Conservation (phyloP, 805 yeast species). For the Candida taoyuanica region DNA sequence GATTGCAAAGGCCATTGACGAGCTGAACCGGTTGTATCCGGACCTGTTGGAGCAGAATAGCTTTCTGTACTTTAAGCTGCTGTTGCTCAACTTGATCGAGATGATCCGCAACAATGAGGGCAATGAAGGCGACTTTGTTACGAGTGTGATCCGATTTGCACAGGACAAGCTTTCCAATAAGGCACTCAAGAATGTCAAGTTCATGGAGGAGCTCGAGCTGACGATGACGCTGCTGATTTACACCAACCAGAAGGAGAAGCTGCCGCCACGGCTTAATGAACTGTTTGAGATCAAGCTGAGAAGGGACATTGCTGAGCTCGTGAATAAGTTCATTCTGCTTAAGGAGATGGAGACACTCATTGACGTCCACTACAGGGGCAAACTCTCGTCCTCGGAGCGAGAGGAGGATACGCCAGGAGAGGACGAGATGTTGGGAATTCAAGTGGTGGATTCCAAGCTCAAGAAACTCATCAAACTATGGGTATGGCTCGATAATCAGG, state of each 20-base stretch:
- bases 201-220: conserved; percentile 69
- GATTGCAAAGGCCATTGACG: conserved; percentile 52
- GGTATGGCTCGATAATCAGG: conserved; percentile 58
- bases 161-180: conserved; percentile 57
- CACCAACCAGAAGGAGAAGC: conserved; percentile 29
- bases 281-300: conserved; percentile 59
- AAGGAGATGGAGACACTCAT: conserved; percentile 16
- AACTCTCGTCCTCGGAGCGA: neutral
- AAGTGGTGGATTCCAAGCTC: conserved; percentile 31
- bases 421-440: conserved; percentile 5
- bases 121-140: conserved; percentile 42
- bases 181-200: conserved; percentile 51
- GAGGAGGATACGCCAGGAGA: conserved; percentile 7
- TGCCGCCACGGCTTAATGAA: conserved; percentile 51
- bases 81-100: conserved; percentile 73
- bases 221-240: conserved; percentile 76
- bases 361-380: conserved; percentile 10
- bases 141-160: conserved; percentile 53
- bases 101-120: conserved; percentile 44
- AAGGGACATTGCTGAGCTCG: conserved; percentile 59
- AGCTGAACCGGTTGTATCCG: conserved; percentile 57
- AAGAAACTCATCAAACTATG: conserved; percentile 56
- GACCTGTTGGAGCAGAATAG: conserved; percentile 59
- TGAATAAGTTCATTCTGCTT: conserved; percentile 58
- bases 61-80: conserved; percentile 63